Percentiles rank a stretch among this genome's conserved stretches.
Conservation (phyloP, 2,329 filamentous ascomycete species). For the Fusarium staphyleae region DNA sequence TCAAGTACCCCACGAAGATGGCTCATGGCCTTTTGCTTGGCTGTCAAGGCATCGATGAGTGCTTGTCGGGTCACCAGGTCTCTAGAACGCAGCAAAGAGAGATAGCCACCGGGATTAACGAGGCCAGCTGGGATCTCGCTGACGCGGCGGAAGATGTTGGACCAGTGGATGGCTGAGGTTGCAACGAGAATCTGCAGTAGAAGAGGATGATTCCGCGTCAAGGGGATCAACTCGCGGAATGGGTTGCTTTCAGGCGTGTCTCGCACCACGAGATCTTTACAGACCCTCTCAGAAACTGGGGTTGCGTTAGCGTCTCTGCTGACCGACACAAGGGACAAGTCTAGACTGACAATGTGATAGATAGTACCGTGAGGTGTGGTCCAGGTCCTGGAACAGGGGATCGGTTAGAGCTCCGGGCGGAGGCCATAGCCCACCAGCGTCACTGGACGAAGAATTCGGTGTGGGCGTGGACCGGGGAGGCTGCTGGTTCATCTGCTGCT, state of each 20-base stretch:
- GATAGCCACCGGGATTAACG: constrained; percentile 47
- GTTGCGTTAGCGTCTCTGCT: constrained; percentile 36
- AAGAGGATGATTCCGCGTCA: constrained; percentile 54
- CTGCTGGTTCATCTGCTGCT: constrained; percentile 20
- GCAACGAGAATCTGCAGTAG: constrained; percentile 58
- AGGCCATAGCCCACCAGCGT: constrained; percentile 30
- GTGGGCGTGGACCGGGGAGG: background rate
- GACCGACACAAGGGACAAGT: constrained; percentile 7
- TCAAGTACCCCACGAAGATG: constrained; percentile 52
- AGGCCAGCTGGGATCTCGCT: constrained; percentile 44
- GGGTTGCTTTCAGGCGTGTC: constrained; percentile 56
- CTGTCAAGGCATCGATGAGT: constrained; percentile 55
- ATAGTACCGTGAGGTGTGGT: constrained; percentile 54
- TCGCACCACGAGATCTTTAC: constrained; percentile 61
- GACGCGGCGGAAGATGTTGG: constrained; percentile 51
- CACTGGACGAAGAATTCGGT: constrained; percentile 6
- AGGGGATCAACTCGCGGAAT: constrained; percentile 57
- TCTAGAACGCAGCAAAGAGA: constrained; percentile 48
- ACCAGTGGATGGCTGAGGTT: constrained; percentile 58
- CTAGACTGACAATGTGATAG: constrained; percentile 55
- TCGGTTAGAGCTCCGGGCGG: constrained; percentile 53
- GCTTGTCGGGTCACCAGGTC: constrained; percentile 50
- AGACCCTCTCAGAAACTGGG: constrained; percentile 56
- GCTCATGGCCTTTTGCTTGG: constrained; percentile 56
- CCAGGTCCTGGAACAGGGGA: constrained; percentile 63